Evolutionary conservation across 306 rosid genomes (phyloP), one percentile per base, ranked within the genome.

Genomic region (Argentina anserina): DNA sequence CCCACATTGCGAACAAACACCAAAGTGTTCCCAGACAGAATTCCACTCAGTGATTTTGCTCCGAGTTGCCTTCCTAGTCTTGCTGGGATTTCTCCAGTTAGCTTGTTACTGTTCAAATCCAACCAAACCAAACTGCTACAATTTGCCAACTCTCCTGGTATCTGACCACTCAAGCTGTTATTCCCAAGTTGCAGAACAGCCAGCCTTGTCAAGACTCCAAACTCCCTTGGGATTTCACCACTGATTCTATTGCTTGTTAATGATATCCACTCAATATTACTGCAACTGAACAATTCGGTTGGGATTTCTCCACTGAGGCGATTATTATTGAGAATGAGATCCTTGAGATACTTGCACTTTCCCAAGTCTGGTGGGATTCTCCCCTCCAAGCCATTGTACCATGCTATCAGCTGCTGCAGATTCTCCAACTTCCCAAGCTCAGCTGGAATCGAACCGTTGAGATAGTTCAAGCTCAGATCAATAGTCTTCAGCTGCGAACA

Each of bases 81-180:
- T 14, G 97, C 85, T 20, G 99, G 99, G 80, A 94, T 94, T 79
- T 89, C 96, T 13, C 99, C 99, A 2, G 92, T 91, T 63, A 94
- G 97, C 81, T 84, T 89, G 86, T 94, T 94, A 81, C 98, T 91
- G 86, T 91, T 94, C 87, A 94, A 90, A 63, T 94, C 98, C 94
- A 94, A 75, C 98, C 98, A 94, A 79, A 94, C 98, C 88, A 94
- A 84, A 78, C 90, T 91, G 81, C 81, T 91, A 81, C 98, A 94
- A 26, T 94, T 89, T 50, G 85, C 87, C 15, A 94, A 66, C 82
- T 94, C 97, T 59, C 62, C 78, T n/a, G 98, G 96, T 78, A 94
- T 94, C 85, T 91, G 82, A 23, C 96, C 97, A 6, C 83, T 75
- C 41, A 94, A 85, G 86, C 91, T 91, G 76, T 94, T 94, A 34